Conservation (phyloP, 2,329 filamentous ascomycete genomes). For the Thermoascus crustaceus region DNA sequence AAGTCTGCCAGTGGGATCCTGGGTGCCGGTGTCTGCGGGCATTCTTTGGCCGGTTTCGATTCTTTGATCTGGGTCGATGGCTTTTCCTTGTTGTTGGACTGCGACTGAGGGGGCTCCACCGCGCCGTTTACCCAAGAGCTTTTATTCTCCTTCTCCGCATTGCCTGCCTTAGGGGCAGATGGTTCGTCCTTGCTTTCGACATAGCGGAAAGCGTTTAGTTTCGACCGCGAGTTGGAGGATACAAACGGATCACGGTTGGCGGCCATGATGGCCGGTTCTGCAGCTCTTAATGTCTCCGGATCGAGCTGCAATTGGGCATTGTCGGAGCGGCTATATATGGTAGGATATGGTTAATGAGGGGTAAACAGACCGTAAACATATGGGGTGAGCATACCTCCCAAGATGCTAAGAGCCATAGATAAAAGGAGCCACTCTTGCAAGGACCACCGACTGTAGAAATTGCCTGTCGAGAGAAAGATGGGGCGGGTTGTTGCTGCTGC, state of each 20-base stretch:
- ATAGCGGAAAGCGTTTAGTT: conserved; percentile 50
- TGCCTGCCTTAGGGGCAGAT: conserved; percentile 14
- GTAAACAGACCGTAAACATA: too few species aligned
- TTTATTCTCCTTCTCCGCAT: conserved; percentile 41
- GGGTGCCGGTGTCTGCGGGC: conserved; percentile 52
- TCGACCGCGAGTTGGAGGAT: conserved; percentile 46
- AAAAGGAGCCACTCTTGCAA: too few species aligned
- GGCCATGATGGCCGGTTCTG: conserved; percentile 13
- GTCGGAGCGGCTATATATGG: not conserved
- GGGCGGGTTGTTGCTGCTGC: not conserved
- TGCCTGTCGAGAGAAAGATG: too few species aligned
- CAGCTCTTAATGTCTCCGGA: conserved; percentile 1
- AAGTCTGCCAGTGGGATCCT: conserved; percentile 53
- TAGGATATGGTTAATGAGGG: not conserved
- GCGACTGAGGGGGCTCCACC: conserved; percentile 16
- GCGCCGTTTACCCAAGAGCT: conserved; percentile 28
- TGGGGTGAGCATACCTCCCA: too few species aligned
- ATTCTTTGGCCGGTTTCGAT: conserved; percentile 24
- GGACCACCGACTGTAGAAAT: too few species aligned
- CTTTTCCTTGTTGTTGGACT: conserved; percentile 12
- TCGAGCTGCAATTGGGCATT: conserved; percentile 9
- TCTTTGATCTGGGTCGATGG: conserved; percentile 16
- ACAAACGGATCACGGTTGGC: conserved; percentile 27
- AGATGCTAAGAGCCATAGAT: too few species aligned
- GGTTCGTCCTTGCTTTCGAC: conserved; percentile 25